These are phyloP conservation scores for Panicum miliaceum DNA, from an alignment of 176 grass and related monocot genomes.

Conservation along the genomic window DNA sequence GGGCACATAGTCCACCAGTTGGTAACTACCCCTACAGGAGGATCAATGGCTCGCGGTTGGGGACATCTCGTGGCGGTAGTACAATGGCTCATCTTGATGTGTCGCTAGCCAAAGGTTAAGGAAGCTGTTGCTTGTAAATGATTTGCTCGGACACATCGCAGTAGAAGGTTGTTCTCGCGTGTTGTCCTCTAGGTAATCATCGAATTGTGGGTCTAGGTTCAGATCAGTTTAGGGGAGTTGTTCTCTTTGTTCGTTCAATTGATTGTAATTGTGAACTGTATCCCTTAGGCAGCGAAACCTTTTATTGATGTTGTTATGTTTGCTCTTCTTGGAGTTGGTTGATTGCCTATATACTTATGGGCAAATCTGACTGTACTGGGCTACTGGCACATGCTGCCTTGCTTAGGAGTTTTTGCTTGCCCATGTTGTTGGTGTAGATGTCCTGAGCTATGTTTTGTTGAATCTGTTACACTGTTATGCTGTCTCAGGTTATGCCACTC, in stretches of 20 bases:
- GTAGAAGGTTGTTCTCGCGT: not conserved
- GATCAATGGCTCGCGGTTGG: conserved; percentile 16
- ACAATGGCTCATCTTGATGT: conserved; percentile 48
- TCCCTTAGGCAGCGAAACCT: not conserved
- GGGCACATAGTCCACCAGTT: conserved; percentile 17
- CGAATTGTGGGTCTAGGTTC: not conserved
- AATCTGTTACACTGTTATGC: not conserved
- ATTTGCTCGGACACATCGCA: not conserved
- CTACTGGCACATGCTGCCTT: not conserved
- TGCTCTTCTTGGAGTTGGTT: conserved; percentile 12
- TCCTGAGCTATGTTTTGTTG: not conserved
- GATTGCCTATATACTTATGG: not conserved
- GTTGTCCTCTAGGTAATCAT: not conserved
- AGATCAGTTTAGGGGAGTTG: not conserved
- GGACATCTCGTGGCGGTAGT: not conserved
- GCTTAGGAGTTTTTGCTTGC: not conserved
- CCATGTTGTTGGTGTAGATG: not conserved
- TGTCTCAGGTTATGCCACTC: too few species aligned
- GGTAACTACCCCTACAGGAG: conserved; percentile 41
- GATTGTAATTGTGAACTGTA: not conserved
- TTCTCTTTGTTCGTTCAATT: not conserved
- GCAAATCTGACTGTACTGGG: not conserved
- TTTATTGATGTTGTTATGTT: not conserved
- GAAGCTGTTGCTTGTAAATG: conserved; percentile 41
- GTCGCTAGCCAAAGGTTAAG: conserved; percentile 57